These are phyloP conservation scores for Backusella morwellensis DNA, from an alignment of 192 early-diverging fungal species.

Conservation along the genomic window DNA sequence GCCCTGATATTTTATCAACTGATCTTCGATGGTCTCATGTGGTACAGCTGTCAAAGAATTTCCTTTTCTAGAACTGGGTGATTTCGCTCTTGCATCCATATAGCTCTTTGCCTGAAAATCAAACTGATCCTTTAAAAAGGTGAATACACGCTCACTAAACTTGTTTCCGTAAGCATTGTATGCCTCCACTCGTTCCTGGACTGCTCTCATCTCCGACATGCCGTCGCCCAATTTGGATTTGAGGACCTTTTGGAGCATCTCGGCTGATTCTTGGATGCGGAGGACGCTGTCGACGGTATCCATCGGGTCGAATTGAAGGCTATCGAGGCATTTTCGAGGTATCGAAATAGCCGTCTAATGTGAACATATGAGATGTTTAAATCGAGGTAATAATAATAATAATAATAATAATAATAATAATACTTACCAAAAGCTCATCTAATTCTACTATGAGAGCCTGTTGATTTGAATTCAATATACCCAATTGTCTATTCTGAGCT, in stretches of 20 bases:
- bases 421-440: slow-evolving; percentile 69
- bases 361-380: background rate
- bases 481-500: slow-evolving; percentile 86
- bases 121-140: slow-evolving; percentile 64
- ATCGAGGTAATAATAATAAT: background rate
- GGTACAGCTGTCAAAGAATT: slow-evolving; percentile 34
- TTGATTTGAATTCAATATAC: slow-evolving; percentile 88
- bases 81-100: slow-evolving; percentile 28
- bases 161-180: slow-evolving; percentile 64
- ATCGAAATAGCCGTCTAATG: slow-evolving; percentile 55
- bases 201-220: slow-evolving; percentile 49
- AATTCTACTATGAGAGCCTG: slow-evolving; percentile 82
- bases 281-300: slow-evolving; percentile 59
- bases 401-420: background rate
- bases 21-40: slow-evolving; percentile 63
- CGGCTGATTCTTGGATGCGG: slow-evolving; percentile 63
- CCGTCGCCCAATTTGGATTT: slow-evolving; percentile 56
- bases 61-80: slow-evolving; percentile 17
- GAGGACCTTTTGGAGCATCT: slow-evolving; percentile 65
- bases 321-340: slow-evolving; percentile 57
- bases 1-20: slow-evolving; percentile 63
- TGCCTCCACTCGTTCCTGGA: slow-evolving; percentile 63
- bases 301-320: slow-evolving; percentile 63
- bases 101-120: slow-evolving; percentile 51
- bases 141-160: slow-evolving; percentile 61